phyloP scores from a whole-genome alignment of 495 filamentous ascomycete species.

The Lindgomyces ingoldianus region DNA sequence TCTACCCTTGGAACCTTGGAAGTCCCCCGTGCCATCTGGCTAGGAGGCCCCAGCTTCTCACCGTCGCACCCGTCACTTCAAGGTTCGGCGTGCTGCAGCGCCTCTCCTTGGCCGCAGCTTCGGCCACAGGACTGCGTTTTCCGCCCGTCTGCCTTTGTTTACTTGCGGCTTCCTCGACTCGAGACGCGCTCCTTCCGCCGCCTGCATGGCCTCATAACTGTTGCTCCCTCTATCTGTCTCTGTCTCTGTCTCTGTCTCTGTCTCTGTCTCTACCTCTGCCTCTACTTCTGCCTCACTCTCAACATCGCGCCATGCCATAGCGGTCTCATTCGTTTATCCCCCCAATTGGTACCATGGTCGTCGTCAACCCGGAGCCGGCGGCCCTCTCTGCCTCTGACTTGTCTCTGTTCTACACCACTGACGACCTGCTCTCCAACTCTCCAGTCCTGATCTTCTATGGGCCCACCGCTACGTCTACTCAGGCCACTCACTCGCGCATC shows the following conservation, averaged over 20 bases:
- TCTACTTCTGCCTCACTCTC: too few species aligned
- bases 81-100: constrained; percentile 24
- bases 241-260: too few species aligned
- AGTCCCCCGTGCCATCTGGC: background rate
- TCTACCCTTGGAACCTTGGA: background rate
- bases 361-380: constrained; percentile 63
- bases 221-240: constrained; percentile 1
- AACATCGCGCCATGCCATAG: constrained; percentile 8
- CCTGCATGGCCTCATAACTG: background rate
- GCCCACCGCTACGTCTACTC: constrained; percentile 77
- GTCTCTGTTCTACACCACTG: constrained; percentile 77
- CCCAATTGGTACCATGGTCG: constrained; percentile 58
- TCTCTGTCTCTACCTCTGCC: too few species aligned
- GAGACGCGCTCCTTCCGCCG: constrained; percentile 13
- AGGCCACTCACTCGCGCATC: constrained; percentile 84
- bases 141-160: background rate
- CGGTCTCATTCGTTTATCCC: constrained; percentile 18
- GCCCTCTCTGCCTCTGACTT: constrained; percentile 71
- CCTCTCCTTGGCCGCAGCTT: constrained; percentile 19
- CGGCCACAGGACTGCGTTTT: constrained; percentile 5
- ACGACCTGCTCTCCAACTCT: constrained; percentile 70
- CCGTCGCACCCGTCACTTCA: constrained; percentile 1
- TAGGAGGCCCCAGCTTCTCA: constrained; percentile 10
- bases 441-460: constrained; percentile 84
- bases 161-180: constrained; percentile 28